Conservation (phyloP, 176 grass and related monocot species). For the Luzula sylvatica region DNA sequence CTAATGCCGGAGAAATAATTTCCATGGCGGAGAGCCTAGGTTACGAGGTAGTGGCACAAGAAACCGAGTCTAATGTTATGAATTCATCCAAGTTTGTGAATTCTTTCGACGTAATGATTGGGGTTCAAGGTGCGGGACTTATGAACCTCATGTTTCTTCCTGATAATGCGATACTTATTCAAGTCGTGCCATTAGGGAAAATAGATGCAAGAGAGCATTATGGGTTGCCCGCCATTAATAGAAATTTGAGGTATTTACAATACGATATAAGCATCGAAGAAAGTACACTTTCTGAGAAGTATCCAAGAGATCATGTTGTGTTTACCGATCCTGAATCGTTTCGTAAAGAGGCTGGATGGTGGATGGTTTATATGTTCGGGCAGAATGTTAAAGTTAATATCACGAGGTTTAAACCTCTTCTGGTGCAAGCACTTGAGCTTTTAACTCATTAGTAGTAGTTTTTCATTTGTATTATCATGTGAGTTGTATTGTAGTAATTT, state of each 20-base stretch:
- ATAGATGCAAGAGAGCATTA: no score
- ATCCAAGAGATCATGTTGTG: slow-evolving; percentile 21
- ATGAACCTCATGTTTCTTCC: slow-evolving; percentile 19
- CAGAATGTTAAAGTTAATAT: slow-evolving; percentile 15
- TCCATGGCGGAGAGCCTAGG: slow-evolving; percentile 6
- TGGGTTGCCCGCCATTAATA: not conserved
- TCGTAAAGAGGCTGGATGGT: slow-evolving; percentile 23
- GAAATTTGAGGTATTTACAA: slow-evolving; percentile 10
- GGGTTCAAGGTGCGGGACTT: slow-evolving; percentile 20
- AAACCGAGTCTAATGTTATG: no score
- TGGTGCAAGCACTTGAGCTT: slow-evolving; percentile 13
- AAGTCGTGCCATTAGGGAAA: slow-evolving; percentile 19
- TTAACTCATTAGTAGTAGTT: no score
- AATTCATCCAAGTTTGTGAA: slow-evolving; percentile 15
- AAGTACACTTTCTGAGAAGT: slow-evolving; percentile 18
- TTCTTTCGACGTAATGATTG: slow-evolving; percentile 19
- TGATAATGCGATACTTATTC: slow-evolving; percentile 10
- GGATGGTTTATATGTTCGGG: slow-evolving; percentile 8
- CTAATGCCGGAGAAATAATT: slow-evolving; percentile 15
- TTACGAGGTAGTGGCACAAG: slow-evolving; percentile 9
- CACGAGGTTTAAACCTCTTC: slow-evolving; percentile 10
- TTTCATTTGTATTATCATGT: no score
- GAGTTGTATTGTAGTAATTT: no score
- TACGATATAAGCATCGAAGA: slow-evolving; percentile 15
- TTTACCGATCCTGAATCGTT: slow-evolving; percentile 13